phyloP scores from a whole-genome alignment of 768 basidiomycete species.

The Pleurotus ostreatus region DNA sequence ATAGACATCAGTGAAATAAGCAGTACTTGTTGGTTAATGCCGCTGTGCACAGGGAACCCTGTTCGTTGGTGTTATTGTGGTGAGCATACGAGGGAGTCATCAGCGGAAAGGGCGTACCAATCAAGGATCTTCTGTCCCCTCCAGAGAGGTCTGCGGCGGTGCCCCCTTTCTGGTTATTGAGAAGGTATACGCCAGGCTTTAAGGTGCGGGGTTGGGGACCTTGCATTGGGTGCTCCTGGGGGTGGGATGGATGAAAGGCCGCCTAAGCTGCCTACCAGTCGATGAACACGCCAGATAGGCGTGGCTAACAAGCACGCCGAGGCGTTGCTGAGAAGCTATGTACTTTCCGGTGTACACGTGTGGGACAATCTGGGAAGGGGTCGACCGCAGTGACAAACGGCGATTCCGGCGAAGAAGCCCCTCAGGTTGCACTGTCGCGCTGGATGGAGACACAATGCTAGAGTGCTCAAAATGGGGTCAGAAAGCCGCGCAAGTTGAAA shows the following conservation, averaged over 20 bases:
- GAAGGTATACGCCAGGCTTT: neutral
- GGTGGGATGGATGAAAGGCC: neutral
- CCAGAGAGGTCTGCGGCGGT: conserved; percentile 1
- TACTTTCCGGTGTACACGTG: too few species aligned
- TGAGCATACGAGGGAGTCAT: neutral
- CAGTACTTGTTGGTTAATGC: neutral
- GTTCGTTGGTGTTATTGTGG: neutral
- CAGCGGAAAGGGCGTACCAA: neutral
- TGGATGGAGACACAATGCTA: too few species aligned
- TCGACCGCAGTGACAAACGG: too few species aligned
- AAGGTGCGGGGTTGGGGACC: neutral
- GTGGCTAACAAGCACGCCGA: too few species aligned
- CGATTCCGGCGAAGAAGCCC: too few species aligned
- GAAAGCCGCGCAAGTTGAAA: too few species aligned
- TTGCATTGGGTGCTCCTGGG: neutral
- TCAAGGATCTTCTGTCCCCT: neutral
- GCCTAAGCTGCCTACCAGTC: neutral
- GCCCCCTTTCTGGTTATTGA: neutral
- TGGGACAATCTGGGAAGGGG: too few species aligned
- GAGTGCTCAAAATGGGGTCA: too few species aligned
- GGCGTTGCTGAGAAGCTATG: too few species aligned
- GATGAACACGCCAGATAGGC: too few species aligned
- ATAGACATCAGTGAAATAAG: neutral
- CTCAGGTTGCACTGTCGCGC: too few species aligned
- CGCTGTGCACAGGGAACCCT: conserved; percentile 1